Evolutionary conservation across 768 basidiomycete genomes (phyloP).

Genomic region (Porphyrellus cyaneotinctus): DNA sequence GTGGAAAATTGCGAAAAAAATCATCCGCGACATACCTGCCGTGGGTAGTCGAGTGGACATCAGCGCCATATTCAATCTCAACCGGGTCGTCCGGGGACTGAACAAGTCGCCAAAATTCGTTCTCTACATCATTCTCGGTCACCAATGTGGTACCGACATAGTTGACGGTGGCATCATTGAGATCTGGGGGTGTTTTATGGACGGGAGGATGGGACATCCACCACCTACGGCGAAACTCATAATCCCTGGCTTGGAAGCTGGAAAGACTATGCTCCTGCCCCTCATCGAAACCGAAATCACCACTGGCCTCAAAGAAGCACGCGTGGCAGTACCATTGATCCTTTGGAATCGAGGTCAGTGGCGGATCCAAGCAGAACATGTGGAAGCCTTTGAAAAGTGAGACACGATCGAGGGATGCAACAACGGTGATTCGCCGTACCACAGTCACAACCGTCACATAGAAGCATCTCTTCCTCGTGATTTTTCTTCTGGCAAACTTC

Average conservation of each 20-base stretch:
- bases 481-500: constrained; percentile 92
- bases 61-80: constrained; percentile 99
- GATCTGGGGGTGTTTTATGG: constrained; percentile 28
- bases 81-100: constrained; percentile 87
- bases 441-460: constrained; percentile 85
- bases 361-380: constrained; percentile 94
- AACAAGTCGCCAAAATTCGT: constrained; percentile 95
- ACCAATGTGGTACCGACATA: constrained; percentile 59
- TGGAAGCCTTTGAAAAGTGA: constrained; percentile 70
- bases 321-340: constrained; percentile 96
- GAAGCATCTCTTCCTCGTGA: constrained; percentile 85
- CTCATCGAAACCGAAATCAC: constrained; percentile 97
- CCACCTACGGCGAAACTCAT: constrained; percentile 86
- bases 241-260: constrained; percentile 88
- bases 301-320: constrained; percentile 87
- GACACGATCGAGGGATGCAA: constrained; percentile 13
- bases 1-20: constrained; percentile 20
- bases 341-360: constrained; percentile 77
- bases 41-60: constrained; percentile 95
- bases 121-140: constrained; percentile 89
- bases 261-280: constrained; percentile 93
- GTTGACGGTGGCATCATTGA: constrained; percentile 50
- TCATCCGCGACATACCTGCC: constrained; percentile 67
- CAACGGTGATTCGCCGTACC: constrained; percentile 40
- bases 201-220: constrained; percentile 72